phyloP scores from a whole-genome alignment of 148 eudicot genomes.

The Mesembryanthemum crystallinum region DNA sequence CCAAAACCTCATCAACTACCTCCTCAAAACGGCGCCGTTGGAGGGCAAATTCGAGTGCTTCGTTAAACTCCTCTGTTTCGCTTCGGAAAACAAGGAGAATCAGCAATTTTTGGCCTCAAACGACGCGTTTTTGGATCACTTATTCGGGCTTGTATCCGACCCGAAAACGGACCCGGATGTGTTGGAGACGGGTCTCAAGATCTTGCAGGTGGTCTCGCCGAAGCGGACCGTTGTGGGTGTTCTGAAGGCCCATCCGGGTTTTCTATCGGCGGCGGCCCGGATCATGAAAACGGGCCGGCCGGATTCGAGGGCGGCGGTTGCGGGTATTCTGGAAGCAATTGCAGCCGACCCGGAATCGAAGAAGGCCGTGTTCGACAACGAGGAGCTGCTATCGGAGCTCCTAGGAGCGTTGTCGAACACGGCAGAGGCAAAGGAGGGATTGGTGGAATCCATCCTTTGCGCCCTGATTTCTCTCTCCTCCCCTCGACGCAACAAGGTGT shows the following conservation, averaged over 20 bases:
- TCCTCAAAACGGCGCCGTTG: not conserved
- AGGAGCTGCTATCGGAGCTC: conserved; percentile 15
- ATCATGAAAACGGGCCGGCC: conserved; percentile 27
- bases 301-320: conserved; percentile 28
- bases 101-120: conserved; percentile 21
- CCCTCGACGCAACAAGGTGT: conserved; percentile 34
- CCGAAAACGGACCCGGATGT: conserved; percentile 20
- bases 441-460: not conserved
- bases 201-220: conserved; percentile 29
- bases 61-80: conserved; percentile 38
- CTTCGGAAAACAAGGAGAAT: conserved; percentile 42
- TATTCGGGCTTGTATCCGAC: conserved; percentile 20
- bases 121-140: conserved; percentile 21
- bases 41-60: conserved; percentile 4
- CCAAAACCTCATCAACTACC: conserved; percentile 22
- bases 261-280: conserved; percentile 6
- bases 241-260: not conserved
- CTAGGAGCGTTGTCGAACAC: not conserved
- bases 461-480: conserved; percentile 29
- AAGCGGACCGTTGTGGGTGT: not conserved
- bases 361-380: conserved; percentile 24
- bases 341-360: conserved; percentile 28
- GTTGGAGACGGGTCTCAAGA: conserved; percentile 32
- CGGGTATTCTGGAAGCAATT: conserved; percentile 31
- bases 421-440: too few species aligned